These are phyloP conservation scores for Aethionema arabicum DNA, from an alignment of 345 rosid species.

Conservation along the genomic window DNA sequence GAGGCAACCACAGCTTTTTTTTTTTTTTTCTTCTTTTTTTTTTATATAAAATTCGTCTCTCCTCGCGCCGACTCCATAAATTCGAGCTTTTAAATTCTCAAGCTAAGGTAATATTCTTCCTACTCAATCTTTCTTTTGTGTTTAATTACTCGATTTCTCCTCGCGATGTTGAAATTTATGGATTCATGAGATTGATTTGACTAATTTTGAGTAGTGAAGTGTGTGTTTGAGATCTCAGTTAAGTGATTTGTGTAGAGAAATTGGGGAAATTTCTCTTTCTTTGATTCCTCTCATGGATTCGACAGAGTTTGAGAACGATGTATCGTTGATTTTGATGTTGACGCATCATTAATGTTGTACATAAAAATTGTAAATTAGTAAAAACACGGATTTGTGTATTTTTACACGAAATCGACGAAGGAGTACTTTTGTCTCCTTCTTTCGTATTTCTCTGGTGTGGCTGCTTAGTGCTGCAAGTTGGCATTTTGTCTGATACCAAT, in stretches of 20 bases:
- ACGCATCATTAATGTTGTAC: background rate
- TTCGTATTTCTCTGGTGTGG: slow-evolving; percentile 25
- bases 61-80: slow-evolving; percentile 16
- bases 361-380: background rate
- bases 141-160: background rate
- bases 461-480: slow-evolving; percentile 25
- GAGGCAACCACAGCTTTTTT: slow-evolving; percentile 20
- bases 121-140: background rate
- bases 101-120: slow-evolving; percentile 28
- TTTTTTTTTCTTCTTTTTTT: background rate
- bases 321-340: slow-evolving; percentile 23
- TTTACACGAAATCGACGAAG: slow-evolving; percentile 18
- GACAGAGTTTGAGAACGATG: slow-evolving; percentile 15
- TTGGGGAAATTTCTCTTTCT: background rate
- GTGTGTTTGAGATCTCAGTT: background rate
- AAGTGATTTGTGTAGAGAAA: background rate
- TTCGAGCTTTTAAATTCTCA: slow-evolving; percentile 1
- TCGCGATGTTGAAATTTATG: background rate
- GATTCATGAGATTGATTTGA: background rate
- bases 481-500: slow-evolving; percentile 18
- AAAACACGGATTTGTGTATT: slow-evolving; percentile 17
- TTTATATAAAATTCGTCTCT: background rate
- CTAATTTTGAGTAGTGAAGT: background rate
- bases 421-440: slow-evolving; percentile 6
- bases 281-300: background rate